Evolutionary conservation across 164 flowering plant species (phyloP).

Genomic region (Stephania cephalantha): DNA sequence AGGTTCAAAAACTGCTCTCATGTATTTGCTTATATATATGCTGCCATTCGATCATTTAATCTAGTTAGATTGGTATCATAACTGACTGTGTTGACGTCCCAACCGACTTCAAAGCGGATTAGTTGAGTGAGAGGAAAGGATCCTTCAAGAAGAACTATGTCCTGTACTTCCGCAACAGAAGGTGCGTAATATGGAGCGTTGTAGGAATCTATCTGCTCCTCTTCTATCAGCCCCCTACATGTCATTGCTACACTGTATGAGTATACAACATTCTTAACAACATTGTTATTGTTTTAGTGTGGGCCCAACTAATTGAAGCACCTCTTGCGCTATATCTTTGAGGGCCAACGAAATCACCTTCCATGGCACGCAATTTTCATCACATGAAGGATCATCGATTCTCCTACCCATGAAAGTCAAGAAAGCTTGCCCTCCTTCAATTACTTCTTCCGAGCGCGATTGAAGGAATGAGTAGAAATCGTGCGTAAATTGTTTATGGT

Average conservation of each 20-base stretch:
- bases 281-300: background rate
- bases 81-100: background rate
- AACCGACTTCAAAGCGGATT: background rate
- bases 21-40: background rate
- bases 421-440: background rate
- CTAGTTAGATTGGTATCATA: background rate
- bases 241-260: background rate
- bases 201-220: background rate
- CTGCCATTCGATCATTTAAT: background rate
- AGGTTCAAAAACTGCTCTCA: slow-evolving; percentile 2
- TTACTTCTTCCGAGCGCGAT: background rate
- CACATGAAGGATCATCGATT: background rate
- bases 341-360: background rate
- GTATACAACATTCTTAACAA: background rate
- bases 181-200: background rate
- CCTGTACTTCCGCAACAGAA: background rate
- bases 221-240: background rate
- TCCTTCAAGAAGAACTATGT: background rate
- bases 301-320: background rate
- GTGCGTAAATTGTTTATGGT: too few species aligned
- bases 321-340: background rate
- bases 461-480: too few species aligned
- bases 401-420: background rate
- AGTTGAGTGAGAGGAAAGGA: background rate
- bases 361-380: background rate